Evolutionary conservation across 2,329 filamentous ascomycete species (phyloP), one percentile per base, ranked within the genome.

Genomic region (Alternaria ventricosa): DNA sequence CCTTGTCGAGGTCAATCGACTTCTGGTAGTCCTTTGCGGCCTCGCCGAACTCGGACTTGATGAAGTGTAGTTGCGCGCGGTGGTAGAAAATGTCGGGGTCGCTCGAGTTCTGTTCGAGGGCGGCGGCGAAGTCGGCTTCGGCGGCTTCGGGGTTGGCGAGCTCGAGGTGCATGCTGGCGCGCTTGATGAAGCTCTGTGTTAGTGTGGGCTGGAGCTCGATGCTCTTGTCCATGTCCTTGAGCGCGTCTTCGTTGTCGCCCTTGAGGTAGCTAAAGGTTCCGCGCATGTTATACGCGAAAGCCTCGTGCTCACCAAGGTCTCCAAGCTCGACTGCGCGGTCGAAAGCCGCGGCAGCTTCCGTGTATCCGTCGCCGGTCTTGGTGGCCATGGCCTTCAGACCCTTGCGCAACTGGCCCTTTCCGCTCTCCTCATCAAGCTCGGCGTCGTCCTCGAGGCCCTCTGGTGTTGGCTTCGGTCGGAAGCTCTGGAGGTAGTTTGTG

Each of bases 11-110:
- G 75, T 99, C 96, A 76, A 99, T 99, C 3, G 96, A 98, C 84
- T 97, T 97, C 81, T 99, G 96, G 84, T 99, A 99, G 84, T 99
- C 96, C 84, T 96, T 97, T 64, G 96, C 94, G 5, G 96, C 96
- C 71, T 96, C 93, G 60, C 91, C 89, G 72, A 97, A 97, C 79
- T 98, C 95, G 60, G 91, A 90, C 74, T 97, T 93, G 82, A 99
- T 98, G 84, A 99, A 99, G 84, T 97, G 94, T 22, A 98, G 89
- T 82, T 99, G 96, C 13, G 96, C 96, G 67, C 96, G 94, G 86
- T 99, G 96, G 85, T 99, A 99, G 87, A 94, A 99, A 79, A 99
- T 97, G 77, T 99, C 96, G 7, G 96, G 95, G 76, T 99, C 96
- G 59, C 92, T 87, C 72, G 89, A 87, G 83, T 97, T 94, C 80